Percentiles rank a stretch among this genome's conserved stretches.
phyloP scores from a whole-genome alignment of 352 stramenopile species.

The Globisporangium echinulatum region DNA sequence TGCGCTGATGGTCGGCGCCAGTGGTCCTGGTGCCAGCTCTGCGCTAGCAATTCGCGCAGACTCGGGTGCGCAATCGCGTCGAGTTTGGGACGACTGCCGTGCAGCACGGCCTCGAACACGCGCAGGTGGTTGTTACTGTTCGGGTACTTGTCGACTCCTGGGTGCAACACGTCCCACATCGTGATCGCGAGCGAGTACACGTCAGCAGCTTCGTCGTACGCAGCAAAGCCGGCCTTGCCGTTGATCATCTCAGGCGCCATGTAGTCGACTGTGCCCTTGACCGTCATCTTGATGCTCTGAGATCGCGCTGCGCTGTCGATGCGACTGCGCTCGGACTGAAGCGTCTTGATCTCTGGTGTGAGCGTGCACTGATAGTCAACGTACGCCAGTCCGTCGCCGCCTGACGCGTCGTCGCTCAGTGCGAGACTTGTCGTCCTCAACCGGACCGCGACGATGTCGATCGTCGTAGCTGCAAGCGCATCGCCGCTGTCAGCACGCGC shows the following conservation, averaged over 20 bases:
- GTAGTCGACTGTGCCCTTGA: conserved; percentile 70
- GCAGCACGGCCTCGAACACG: conserved; percentile 31
- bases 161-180: conserved; percentile 72
- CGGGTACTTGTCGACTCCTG: conserved; percentile 40
- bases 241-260: conserved; percentile 83
- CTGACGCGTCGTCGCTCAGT: neutral
- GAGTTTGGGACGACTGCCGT: conserved; percentile 27
- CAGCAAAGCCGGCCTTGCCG: conserved; percentile 34
- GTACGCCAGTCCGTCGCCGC: neutral
- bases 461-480: neutral
- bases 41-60: conserved; percentile 17
- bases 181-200: conserved; percentile 73
- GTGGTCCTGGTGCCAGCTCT: conserved; percentile 15
- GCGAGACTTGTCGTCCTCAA: too few species aligned
- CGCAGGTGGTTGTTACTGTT: conserved; percentile 26
- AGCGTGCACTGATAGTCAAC: neutral
- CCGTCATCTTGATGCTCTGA: conserved; percentile 27
- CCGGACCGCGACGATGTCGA: neutral
- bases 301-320: too few species aligned
- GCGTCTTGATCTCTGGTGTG: neutral
- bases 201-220: conserved; percentile 62
- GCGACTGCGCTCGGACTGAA: neutral
- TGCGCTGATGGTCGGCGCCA: conserved; percentile 16
- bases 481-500: conserved; percentile 10
- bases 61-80: conserved; percentile 1